A percentile compares a stretch with the other conserved stretches of the same genome.
Evolutionary conservation across 371 early-diverging fungal species (phyloP).

Genomic region (Encephalitozoon romaleae): DNA sequence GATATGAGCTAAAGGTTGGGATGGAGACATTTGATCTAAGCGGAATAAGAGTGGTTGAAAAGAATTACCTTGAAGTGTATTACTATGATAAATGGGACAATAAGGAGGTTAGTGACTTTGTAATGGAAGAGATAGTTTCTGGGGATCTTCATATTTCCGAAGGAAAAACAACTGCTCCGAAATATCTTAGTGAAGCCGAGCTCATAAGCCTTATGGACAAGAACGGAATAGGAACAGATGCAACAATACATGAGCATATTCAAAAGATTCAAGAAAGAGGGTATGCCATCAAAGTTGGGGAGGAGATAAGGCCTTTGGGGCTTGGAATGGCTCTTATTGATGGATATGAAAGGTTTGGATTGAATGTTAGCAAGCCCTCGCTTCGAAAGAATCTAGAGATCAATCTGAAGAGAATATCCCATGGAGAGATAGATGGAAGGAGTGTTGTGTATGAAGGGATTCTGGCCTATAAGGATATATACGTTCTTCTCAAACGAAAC

Average conservation of each 20-base stretch:
- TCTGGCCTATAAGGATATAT: slow-evolving; percentile 47
- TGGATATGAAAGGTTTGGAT: slow-evolving; percentile 68
- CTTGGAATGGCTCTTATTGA: slow-evolving; percentile 80
- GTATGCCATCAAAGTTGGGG: slow-evolving; percentile 69
- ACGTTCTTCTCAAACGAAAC: slow-evolving; percentile 65
- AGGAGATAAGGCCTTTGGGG: slow-evolving; percentile 69
- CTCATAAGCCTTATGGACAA: slow-evolving; percentile 88
- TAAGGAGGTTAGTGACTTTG: slow-evolving; percentile 68
- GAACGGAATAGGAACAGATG: slow-evolving; percentile 97
- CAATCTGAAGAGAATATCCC: slow-evolving; percentile 66
- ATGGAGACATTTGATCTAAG: slow-evolving; percentile 40
- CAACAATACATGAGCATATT: slow-evolving; percentile 96
- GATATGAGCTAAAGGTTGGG: slow-evolving; percentile 65
- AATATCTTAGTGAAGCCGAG: slow-evolving; percentile 76
- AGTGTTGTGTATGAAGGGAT: slow-evolving; percentile 53
- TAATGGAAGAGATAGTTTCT: slow-evolving; percentile 64
- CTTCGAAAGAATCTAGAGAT: slow-evolving; percentile 59
- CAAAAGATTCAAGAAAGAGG: slow-evolving; percentile 79
- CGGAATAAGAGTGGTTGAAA: slow-evolving; percentile 62
- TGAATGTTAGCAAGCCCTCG: slow-evolving; percentile 44
- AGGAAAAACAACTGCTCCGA: slow-evolving; percentile 72
- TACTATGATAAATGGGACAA: slow-evolving; percentile 81
- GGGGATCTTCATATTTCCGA: slow-evolving; percentile 59
- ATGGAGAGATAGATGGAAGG: slow-evolving; percentile 28
- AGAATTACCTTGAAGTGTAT: slow-evolving; percentile 87